Evolutionary conservation across 2,329 filamentous ascomycete genomes (phyloP).

Genomic region (Fusarium domesticum): DNA sequence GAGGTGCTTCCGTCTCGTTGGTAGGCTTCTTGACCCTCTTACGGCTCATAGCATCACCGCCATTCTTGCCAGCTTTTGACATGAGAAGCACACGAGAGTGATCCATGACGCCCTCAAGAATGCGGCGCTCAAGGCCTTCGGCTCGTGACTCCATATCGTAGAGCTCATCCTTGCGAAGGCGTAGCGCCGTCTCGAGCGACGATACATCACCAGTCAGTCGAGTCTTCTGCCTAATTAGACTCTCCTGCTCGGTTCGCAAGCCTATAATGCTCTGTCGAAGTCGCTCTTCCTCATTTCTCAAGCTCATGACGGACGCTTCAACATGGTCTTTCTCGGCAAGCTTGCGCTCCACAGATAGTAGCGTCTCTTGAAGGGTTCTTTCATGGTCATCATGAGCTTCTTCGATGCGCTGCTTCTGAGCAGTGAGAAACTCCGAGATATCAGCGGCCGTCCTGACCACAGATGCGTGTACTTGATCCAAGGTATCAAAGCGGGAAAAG

Average conservation of each 20-base stretch:
- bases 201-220: conserved; percentile 82
- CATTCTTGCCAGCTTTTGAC: conserved; percentile 55
- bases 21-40: conserved; percentile 50
- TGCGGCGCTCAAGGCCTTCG: conserved; percentile 84
- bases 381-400: conserved; percentile 78
- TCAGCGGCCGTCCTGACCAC: conserved; percentile 81
- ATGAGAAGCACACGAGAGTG: conserved; percentile 90
- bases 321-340: conserved; percentile 63
- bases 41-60: conserved; percentile 56
- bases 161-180: conserved; percentile 86
- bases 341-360: conserved; percentile 75
- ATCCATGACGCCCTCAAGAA: conserved; percentile 93
- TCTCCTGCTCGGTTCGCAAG: conserved; percentile 69
- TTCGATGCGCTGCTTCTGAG: conserved; percentile 70
- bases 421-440: conserved; percentile 76
- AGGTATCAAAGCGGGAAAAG: conserved; percentile 71
- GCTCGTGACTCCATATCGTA: conserved; percentile 86
- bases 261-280: conserved; percentile 54
- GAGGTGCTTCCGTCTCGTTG: conserved; percentile 23
- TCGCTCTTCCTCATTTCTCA: conserved; percentile 52
- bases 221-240: conserved; percentile 72
- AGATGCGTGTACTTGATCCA: conserved; percentile 86
- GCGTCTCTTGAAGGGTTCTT: conserved; percentile 75
- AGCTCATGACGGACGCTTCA: conserved; percentile 50
- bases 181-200: conserved; percentile 84